Percentiles rank a stretch among this genome's conserved stretches.
Conservation (phyloP, 2,329 filamentous ascomycete genomes). For the Botrytis fabae region DNA sequence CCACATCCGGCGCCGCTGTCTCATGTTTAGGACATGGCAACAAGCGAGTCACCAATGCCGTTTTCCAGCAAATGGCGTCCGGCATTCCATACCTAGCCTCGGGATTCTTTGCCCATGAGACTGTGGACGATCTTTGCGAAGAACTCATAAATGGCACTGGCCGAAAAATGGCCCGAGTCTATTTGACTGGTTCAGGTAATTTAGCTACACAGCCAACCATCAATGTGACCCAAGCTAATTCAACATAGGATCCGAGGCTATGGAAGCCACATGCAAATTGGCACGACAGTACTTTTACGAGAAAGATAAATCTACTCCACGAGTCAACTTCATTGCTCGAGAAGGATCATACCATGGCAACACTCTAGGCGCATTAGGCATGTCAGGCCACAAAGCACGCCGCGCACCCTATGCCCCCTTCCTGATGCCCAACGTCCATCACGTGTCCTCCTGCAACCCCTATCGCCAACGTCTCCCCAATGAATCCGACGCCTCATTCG, state of each 20-base stretch:
- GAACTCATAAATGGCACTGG: conserved; percentile 45
- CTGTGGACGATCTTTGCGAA: conserved; percentile 50
- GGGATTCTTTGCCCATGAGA: conserved; percentile 56
- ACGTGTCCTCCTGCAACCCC: conserved; percentile 62
- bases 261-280: conserved; percentile 68
- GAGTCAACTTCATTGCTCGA: conserved; percentile 64
- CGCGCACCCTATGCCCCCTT: conserved; percentile 59
- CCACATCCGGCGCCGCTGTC: conserved; percentile 71
- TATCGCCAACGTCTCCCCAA: conserved; percentile 56
- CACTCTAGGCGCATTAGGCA: conserved; percentile 61
- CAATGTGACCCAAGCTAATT: conserved; percentile 21
- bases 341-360: conserved; percentile 69
- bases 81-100: conserved; percentile 60
- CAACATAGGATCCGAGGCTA: conserved; percentile 61
- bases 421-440: conserved; percentile 54
- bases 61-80: conserved; percentile 57
- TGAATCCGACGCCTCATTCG: conserved; percentile 57
- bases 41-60: conserved; percentile 58
- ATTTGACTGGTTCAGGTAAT: conserved; percentile 58
- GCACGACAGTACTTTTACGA: conserved; percentile 66
- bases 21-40: conserved; percentile 69
- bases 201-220: conserved; percentile 3
- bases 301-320: conserved; percentile 45
- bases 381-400: conserved; percentile 61
- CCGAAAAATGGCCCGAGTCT: conserved; percentile 53